Evolutionary conservation across 371 early-diverging fungal species (phyloP), one percentile per base, ranked within the genome.

Genomic region (Actinomucor elegans): DNA sequence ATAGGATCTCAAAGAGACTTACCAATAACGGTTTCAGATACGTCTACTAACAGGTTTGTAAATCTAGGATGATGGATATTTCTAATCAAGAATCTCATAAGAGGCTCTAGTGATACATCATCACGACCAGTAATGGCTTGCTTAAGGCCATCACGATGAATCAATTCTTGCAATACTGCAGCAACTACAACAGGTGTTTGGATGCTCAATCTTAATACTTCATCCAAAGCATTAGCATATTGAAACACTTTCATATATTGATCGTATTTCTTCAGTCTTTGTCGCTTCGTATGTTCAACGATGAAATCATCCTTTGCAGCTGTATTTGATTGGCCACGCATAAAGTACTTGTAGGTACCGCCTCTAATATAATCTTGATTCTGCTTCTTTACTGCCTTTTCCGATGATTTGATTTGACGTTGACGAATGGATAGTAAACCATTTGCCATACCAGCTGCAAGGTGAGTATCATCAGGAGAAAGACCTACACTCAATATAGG

Each of bases 391-490:
- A 73, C 63, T 15, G 76, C 73, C 36, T 55, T 74, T 64, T 89
- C 85, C 11, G 79, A 78, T 17, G 80, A 59, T 40, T 79, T 79
- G 41, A 77, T 69, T 45, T 83, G 79, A 34, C 95, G 85, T 52
- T 88, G 86, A 33, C 93, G 90, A 50, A 96, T 85, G 28, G 94
- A 89, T 5, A 98, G 74, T 31, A 91, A 68, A n/a, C 97, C 94
- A 33, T 84, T 87, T 34, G 92, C 77, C 94, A 95, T 95, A 64
- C 98, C 98, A 23, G 91, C 94, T 0, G 85, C 94, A 51, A 98
- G 75, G 53, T 87, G 88, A 11, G 92, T 88, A 66, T 94, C 91
- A 65, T 93, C 86, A 12, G 93, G 89, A 32, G 94, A 93, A 31
- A 95, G 71, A 8, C 80, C 92, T 38, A 93, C 79, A 63, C 85